Percentiles rank a stretch among this genome's conserved stretches.
These are phyloP conservation scores for Podila horticola DNA, from an alignment of 192 early-diverging fungal species.

Conservation along the genomic window DNA sequence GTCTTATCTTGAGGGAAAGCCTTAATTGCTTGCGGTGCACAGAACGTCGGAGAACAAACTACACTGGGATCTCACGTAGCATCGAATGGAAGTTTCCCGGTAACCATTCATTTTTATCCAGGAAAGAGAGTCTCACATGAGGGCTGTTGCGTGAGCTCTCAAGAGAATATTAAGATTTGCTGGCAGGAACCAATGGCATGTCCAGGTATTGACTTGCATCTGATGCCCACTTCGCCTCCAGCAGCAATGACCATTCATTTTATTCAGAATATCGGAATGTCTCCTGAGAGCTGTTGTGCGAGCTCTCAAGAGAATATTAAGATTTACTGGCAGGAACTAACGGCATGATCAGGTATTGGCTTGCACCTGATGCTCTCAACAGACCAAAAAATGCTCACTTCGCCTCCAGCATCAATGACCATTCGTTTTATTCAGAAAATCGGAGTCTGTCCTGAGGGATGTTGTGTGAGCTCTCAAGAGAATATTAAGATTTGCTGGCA, in stretches of 20 bases:
- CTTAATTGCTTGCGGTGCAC: too few relatives aligned
- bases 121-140: too few relatives aligned
- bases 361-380: slow-evolving; percentile 3
- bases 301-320: slow-evolving; percentile 8
- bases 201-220: background rate
- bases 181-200: too few relatives aligned
- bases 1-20: too few relatives aligned
- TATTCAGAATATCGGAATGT: background rate
- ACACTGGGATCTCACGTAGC: too few relatives aligned
- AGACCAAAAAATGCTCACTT: too few relatives aligned
- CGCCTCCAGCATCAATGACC: background rate
- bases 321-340: background rate
- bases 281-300: background rate
- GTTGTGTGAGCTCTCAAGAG: slow-evolving; percentile 5
- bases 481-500: background rate
- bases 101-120: too few relatives aligned
- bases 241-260: background rate
- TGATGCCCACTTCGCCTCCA: background rate
- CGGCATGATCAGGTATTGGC: background rate
- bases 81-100: too few relatives aligned
- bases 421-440: background rate
- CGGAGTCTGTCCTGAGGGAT: background rate
- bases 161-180: too few relatives aligned
- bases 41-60: too few relatives aligned
- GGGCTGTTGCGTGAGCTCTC: too few relatives aligned